These are phyloP conservation scores for Gastrolobium bilobum DNA, from an alignment of 306 rosid genomes.

Conservation along the genomic window DNA sequence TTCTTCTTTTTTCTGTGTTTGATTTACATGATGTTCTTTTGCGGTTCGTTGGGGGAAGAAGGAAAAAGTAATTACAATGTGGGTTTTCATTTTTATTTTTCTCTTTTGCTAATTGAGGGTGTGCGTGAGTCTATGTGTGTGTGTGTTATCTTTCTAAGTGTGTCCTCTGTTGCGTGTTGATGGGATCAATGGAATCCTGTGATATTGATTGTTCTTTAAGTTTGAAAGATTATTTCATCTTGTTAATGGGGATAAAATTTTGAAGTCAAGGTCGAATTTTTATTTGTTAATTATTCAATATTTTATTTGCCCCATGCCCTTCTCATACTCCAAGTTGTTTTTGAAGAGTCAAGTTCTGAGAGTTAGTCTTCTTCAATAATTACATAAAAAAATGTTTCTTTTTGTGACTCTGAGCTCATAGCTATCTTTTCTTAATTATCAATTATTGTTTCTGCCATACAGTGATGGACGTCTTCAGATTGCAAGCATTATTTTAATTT, in stretches of 20 bases:
- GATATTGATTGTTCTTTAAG: conserved; percentile 36
- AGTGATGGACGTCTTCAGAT: conserved; percentile 7
- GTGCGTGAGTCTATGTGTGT: background rate
- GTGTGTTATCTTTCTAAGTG: background rate
- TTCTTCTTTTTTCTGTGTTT: background rate
- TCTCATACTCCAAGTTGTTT: conserved; percentile 23
- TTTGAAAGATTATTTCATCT: conserved; percentile 13
- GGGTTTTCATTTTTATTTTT: background rate
- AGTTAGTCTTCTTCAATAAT: conserved; percentile 21
- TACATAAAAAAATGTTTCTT: conserved; percentile 13
- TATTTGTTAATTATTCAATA: background rate
- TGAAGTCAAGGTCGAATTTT: conserved; percentile 9
- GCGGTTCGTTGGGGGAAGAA: background rate
- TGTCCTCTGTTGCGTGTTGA: background rate
- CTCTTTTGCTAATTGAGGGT: background rate
- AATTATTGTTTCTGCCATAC: conserved; percentile 40
- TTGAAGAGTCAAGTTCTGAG: conserved; percentile 11
- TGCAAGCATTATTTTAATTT: conserved; percentile 25
- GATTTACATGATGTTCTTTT: background rate
- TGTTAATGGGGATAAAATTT: background rate
- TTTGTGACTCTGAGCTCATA: conserved; percentile 15
- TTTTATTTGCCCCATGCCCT: conserved; percentile 15
- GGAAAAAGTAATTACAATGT: conserved; percentile 25
- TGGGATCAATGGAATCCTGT: conserved; percentile 27
- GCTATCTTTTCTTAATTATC: conserved; percentile 20